A percentile compares a stretch with the other conserved stretches of the same genome.
Evolutionary conservation across 73 alveolate species (phyloP).

Genomic region (Paraurostyla sp.): DNA sequence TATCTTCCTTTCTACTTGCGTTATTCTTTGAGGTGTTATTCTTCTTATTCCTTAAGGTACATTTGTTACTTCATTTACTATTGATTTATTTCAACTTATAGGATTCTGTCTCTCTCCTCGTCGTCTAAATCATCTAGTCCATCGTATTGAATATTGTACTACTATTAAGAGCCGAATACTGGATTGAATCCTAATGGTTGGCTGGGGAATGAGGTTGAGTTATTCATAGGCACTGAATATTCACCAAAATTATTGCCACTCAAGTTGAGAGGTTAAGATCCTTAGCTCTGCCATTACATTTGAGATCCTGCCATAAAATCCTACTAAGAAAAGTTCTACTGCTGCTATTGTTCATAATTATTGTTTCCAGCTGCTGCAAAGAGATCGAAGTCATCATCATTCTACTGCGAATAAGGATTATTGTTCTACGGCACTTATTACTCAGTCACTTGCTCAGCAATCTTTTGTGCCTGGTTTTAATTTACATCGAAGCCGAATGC

Average conservation of each 20-base stretch:
- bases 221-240: too few species aligned
- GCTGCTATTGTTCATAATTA: not conserved
- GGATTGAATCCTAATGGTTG: not conserved
- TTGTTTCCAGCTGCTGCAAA: constrained; percentile 36
- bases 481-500: not conserved
- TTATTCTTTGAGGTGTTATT: constrained; percentile 28
- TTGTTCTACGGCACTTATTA: not conserved
- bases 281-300: constrained; percentile 21
- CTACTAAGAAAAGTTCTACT: not conserved
- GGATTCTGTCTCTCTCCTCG: constrained; percentile 59
- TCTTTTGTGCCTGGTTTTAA: too few species aligned
- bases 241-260: too few species aligned
- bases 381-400: constrained; percentile 22
- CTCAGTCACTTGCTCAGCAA: too few species aligned
- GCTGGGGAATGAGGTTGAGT: too few species aligned
- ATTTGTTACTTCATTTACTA: constrained; percentile 26
- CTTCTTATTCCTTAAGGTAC: constrained; percentile 66
- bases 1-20: constrained; percentile 47
- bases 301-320: constrained; percentile 1
- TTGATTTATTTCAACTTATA: constrained; percentile 36
- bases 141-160: not conserved
- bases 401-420: not conserved
- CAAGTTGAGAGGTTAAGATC: too few species aligned
- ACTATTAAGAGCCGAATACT: not conserved
- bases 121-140: constrained; percentile 60